These are phyloP conservation scores for Aspergillus homomorphus DNA, from an alignment of 495 filamentous ascomycete genomes.

Conservation along the genomic window DNA sequence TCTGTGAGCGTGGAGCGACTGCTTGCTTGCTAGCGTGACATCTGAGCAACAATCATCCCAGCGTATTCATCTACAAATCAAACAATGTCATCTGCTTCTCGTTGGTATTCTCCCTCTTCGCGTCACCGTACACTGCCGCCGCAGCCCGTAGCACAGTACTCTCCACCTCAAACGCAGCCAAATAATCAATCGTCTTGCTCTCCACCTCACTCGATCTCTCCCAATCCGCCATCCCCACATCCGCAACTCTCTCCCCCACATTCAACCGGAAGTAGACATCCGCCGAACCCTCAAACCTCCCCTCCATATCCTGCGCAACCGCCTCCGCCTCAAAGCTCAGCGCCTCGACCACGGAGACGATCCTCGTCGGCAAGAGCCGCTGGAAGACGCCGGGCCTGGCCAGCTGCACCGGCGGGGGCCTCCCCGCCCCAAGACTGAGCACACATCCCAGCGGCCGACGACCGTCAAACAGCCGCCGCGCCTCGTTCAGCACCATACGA, in stretches of 20 bases:
- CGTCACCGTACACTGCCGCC: neutral
- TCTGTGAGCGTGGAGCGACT: neutral
- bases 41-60: neutral
- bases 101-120: neutral
- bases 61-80: neutral
- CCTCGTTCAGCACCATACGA: neutral
- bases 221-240: neutral
- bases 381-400: neutral
- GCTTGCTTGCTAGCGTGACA: neutral
- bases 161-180: neutral
- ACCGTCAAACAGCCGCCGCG: neutral
- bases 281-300: neutral
- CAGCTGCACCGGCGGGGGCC: neutral
- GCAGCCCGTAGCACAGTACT: neutral
- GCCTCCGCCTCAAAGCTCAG: neutral
- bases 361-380: neutral
- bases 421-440: neutral
- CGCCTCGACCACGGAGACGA: neutral
- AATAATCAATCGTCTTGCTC: neutral
- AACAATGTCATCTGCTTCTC: neutral
- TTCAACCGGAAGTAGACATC: neutral
- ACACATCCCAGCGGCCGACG: neutral
- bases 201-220: neutral
- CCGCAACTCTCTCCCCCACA: neutral
- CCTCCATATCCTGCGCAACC: neutral